Evolutionary conservation across 2,329 filamentous ascomycete genomes (phyloP).

Genomic region (Fusarium nurragi): DNA sequence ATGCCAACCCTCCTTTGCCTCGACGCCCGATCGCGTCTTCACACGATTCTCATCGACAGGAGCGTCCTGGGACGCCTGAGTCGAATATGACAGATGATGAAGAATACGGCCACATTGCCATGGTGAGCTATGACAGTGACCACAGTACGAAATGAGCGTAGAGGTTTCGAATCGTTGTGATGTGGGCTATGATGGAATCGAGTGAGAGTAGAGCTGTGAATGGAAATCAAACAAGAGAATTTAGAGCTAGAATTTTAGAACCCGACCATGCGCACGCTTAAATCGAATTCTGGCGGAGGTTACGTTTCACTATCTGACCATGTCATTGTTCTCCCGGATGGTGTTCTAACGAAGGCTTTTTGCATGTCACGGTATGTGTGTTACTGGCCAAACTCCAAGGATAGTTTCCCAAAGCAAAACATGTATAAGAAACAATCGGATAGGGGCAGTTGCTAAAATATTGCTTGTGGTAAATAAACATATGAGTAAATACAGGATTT

Average conservation of each 20-base stretch:
- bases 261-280: too few relatives aligned
- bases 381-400: neutral
- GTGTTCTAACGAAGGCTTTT: too few relatives aligned
- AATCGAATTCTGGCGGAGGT: neutral
- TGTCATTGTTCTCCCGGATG: neutral
- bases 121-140: slow-evolving; percentile 51
- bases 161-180: neutral
- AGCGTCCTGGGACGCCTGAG: slow-evolving; percentile 42
- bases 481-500: slow-evolving; percentile 36
- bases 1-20: slow-evolving; percentile 28
- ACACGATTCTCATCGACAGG: slow-evolving; percentile 7
- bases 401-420: neutral
- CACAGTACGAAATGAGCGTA: slow-evolving; percentile 14
- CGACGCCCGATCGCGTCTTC: slow-evolving; percentile 26
- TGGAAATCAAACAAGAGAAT: neutral
- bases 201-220: neutral
- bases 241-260: neutral
- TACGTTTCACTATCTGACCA: neutral
- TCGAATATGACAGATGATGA: slow-evolving; percentile 48
- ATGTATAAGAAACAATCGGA: slow-evolving; percentile 3
- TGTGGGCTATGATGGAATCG: neutral
- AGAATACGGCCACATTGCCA: slow-evolving; percentile 49
- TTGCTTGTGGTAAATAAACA: slow-evolving; percentile 21
- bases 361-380: neutral
- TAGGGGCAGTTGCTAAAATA: slow-evolving; percentile 9